phyloP scores from a whole-genome alignment of 2,329 filamentous ascomycete species.

The Mycosphaerelloides madeirae region DNA sequence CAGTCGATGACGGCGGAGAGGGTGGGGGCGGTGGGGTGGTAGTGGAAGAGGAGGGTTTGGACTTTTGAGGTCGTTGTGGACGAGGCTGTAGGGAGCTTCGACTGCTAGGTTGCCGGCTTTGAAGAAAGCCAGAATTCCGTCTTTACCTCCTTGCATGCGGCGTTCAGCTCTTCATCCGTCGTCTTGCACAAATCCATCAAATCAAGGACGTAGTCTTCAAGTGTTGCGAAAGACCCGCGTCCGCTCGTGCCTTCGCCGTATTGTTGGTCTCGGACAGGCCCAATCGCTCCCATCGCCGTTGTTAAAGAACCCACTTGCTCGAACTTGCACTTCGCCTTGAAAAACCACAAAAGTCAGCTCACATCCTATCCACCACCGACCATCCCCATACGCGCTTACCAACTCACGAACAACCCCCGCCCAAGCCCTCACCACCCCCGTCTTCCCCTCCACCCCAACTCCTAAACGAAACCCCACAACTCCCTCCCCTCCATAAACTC shows the following conservation, averaged over 20 bases:
- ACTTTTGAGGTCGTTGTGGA: constrained; percentile 14
- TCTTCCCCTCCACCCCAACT: constrained; percentile 7
- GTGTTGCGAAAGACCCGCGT: constrained; percentile 5
- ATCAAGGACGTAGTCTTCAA: constrained; percentile 2
- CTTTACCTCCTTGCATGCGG: background rate
- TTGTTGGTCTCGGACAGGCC: background rate
- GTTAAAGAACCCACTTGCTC: constrained; percentile 9
- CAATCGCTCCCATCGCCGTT: constrained; percentile 1
- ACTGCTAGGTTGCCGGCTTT: background rate
- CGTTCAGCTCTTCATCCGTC: background rate
- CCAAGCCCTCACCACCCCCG: constrained; percentile 6
- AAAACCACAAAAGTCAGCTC: too few relatives aligned
- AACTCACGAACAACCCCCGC: constrained; percentile 12
- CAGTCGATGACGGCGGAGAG: constrained; percentile 18
- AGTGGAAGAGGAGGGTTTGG: constrained; percentile 8
- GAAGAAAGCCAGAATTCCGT: background rate
- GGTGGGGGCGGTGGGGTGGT: background rate
- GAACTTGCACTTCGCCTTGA: constrained; percentile 8
- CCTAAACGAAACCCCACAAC: constrained; percentile 5
- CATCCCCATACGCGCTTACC: too few relatives aligned
- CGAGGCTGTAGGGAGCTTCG: constrained; percentile 10
- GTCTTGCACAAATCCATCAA: background rate
- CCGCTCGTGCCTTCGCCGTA: background rate
- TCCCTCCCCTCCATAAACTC: constrained; percentile 9
- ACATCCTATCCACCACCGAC: too few relatives aligned